phyloP scores from a whole-genome alignment of 2,329 filamentous ascomycete species.

The Ophiostoma quercus region DNA sequence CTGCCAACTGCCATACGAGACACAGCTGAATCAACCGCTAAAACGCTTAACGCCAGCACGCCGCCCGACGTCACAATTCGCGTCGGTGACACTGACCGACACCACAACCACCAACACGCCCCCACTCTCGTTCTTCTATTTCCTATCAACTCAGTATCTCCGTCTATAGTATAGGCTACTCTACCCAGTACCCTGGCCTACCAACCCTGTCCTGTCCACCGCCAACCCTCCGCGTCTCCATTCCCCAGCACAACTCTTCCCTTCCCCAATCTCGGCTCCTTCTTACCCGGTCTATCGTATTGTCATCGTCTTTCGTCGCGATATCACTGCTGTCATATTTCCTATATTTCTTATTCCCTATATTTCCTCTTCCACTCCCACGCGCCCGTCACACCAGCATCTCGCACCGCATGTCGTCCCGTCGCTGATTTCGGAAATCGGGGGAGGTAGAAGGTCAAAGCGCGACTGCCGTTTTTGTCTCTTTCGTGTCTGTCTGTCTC shows the following conservation, averaged over 20 bases:
- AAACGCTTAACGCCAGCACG: not conserved
- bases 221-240: not conserved
- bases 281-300: too few species aligned
- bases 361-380: too few species aligned
- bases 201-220: not conserved
- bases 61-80: too few species aligned
- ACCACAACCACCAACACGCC: not conserved
- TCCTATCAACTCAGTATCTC: not conserved
- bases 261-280: not conserved
- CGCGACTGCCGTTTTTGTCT: not conserved
- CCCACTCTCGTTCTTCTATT: not conserved
- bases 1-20: too few species aligned
- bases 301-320: not conserved
- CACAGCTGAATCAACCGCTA: not conserved
- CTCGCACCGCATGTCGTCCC: slow-evolving; percentile 19
- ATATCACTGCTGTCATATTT: not conserved
- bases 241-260: not conserved
- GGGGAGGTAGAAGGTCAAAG: not conserved
- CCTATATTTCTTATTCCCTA: too few species aligned
- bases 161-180: not conserved
- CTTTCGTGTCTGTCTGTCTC: not conserved
- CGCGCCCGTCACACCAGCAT: not conserved
- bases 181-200: too few species aligned
- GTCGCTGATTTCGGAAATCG: not conserved
- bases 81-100: not conserved